Conservation (phyloP, 495 filamentous ascomycete species). For the Stereocaulon alpinum region DNA sequence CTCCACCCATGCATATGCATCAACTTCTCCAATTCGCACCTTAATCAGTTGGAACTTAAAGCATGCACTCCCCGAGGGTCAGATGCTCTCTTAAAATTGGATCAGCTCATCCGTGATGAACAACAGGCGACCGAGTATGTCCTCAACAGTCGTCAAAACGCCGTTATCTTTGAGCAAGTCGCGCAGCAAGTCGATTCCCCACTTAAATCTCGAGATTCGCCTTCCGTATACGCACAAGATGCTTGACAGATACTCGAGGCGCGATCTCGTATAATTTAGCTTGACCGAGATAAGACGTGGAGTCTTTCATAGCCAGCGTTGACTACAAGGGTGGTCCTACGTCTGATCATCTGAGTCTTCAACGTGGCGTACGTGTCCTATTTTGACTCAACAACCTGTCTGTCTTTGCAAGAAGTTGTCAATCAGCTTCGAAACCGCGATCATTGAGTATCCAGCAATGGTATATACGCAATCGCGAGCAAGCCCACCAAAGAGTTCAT, state of each 20-base stretch:
- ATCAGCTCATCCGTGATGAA: no score
- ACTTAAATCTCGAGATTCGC: slow-evolving; percentile 26
- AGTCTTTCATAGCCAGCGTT: slow-evolving; percentile 26
- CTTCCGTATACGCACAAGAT: slow-evolving; percentile 30
- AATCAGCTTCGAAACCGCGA: slow-evolving; percentile 21
- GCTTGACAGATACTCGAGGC: slow-evolving; percentile 25
- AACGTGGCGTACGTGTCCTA: not conserved
- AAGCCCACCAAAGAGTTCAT: slow-evolving; percentile 25
- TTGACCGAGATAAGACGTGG: slow-evolving; percentile 34
- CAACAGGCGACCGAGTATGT: no score
- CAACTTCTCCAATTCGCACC: no score
- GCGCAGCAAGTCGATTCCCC: slow-evolving; percentile 16
- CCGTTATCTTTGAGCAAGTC: no score
- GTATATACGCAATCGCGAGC: slow-evolving; percentile 30
- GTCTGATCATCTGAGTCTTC: slow-evolving; percentile 18
- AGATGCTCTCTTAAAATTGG: no score
- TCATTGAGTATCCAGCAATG: slow-evolving; percentile 28
- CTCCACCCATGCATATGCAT: no score
- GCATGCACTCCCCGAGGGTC: no score
- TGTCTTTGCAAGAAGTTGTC: slow-evolving; percentile 20
- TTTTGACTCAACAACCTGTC: slow-evolving; percentile 17
- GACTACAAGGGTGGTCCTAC: slow-evolving; percentile 27
- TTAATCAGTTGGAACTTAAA: no score
- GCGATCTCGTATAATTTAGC: slow-evolving; percentile 28
- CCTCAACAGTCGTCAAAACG: no score